Percentiles rank a stretch among this genome's conserved stretches.
phyloP scores from a whole-genome alignment of 352 stramenopile species.

The Blastocystis sp. region DNA sequence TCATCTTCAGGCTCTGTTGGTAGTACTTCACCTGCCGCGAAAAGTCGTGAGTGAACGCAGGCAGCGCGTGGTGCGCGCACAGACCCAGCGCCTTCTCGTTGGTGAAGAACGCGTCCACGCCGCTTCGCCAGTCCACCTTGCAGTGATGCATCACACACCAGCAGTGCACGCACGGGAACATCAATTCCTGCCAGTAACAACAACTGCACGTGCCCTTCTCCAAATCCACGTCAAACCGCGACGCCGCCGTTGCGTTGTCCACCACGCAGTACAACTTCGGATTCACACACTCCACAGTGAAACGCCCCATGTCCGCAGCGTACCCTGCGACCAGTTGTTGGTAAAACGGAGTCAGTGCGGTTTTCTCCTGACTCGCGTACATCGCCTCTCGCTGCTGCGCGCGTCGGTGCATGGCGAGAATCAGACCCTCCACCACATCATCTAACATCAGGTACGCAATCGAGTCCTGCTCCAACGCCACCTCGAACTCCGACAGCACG shows the following conservation, averaged over 20 bases:
- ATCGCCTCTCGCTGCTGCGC: background rate
- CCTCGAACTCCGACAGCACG: conserved; percentile 7
- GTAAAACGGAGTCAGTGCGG: conserved; percentile 17
- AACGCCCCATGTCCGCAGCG: background rate
- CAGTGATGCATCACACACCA: conserved; percentile 16
- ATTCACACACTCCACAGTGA: background rate
- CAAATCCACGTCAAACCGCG: conserved; percentile 19
- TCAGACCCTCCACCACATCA: conserved; percentile 40
- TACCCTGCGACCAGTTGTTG: background rate
- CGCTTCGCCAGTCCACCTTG: background rate
- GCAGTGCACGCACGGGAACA: conserved; percentile 53
- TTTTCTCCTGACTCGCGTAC: background rate
- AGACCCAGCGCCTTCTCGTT: background rate
- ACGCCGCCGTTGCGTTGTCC: background rate
- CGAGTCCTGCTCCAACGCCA: conserved; percentile 3
- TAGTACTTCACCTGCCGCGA: conserved; percentile 45
- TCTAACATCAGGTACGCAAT: conserved; percentile 41
- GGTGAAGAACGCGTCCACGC: background rate
- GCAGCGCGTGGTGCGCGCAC: background rate
- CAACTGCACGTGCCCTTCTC: conserved; percentile 22
- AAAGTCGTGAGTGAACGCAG: conserved; percentile 19
- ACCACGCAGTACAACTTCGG: background rate
- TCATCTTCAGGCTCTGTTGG: conserved; percentile 2
- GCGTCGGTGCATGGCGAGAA: background rate
- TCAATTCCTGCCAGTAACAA: background rate